Evolutionary conservation across 1,284 basidiomycete genomes (phyloP).

Genomic region (Ustilago crameri): DNA sequence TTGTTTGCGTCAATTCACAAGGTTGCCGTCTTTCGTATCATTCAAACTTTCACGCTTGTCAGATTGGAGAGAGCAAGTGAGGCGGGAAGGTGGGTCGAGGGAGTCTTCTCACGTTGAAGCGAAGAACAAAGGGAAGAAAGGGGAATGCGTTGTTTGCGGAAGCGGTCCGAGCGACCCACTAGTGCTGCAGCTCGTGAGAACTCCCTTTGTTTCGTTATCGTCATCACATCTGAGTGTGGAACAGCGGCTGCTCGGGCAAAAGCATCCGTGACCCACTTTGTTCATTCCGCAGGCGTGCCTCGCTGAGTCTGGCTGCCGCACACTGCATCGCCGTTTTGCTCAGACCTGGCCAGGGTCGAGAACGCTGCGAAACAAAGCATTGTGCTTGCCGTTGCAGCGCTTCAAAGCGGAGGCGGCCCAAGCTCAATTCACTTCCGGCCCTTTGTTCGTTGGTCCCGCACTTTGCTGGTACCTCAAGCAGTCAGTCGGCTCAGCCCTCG

Average conservation of each 20-base stretch:
- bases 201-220: slow-evolving; percentile 19
- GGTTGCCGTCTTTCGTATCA: slow-evolving; percentile 4
- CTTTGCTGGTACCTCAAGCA: background rate
- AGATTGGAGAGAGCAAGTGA: background rate
- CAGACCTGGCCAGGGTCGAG: background rate
- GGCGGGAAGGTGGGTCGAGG: background rate
- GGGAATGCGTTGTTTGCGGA: background rate
- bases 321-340: background rate
- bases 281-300: too few relatives aligned
- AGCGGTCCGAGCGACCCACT: slow-evolving; percentile 15
- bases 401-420: background rate
- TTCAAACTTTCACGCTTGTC: background rate
- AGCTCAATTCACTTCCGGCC: slow-evolving; percentile 5
- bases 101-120: background rate
- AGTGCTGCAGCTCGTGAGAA: slow-evolving; percentile 3
- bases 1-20: background rate
- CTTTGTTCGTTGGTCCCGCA: slow-evolving; percentile 7
- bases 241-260: background rate
- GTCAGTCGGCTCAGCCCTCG: background rate
- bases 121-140: slow-evolving; percentile 2
- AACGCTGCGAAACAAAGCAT: background rate
- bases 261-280: background rate
- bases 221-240: background rate
- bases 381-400: background rate
- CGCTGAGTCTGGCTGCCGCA: too few relatives aligned